phyloP scores from a whole-genome alignment of 2,329 filamentous ascomycete species.

The Aspergillus neoniger region DNA sequence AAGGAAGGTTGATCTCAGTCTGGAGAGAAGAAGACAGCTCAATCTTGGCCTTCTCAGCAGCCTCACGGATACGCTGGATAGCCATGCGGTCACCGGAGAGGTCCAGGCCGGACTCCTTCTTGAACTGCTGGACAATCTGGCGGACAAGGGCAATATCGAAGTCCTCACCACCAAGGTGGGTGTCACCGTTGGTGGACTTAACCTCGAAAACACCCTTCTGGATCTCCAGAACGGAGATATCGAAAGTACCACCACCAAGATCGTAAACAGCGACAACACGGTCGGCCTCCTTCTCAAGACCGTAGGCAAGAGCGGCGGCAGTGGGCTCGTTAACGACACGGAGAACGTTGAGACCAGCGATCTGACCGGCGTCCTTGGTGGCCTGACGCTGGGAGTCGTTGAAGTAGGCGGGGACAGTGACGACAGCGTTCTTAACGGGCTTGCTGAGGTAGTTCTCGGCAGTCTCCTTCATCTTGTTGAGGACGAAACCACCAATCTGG shows the following conservation, averaged over 20 bases:
- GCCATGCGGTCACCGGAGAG: slow-evolving; percentile 93
- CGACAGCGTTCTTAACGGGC: slow-evolving; percentile 90
- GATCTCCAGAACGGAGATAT: slow-evolving; percentile 97
- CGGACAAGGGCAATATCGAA: slow-evolving; percentile 95
- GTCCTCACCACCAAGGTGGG: slow-evolving; percentile 96
- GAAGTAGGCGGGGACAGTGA: slow-evolving; percentile 97
- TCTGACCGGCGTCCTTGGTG: slow-evolving; percentile 97
- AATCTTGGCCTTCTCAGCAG: slow-evolving; percentile 99
- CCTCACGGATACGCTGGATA: slow-evolving; percentile 98
- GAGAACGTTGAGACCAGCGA: slow-evolving; percentile 91
- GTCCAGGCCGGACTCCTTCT: slow-evolving; percentile 91
- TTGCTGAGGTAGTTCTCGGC: slow-evolving; percentile 91
- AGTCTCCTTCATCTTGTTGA: slow-evolving; percentile 99
- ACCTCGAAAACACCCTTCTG: slow-evolving; percentile 98
- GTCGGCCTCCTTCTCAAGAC: slow-evolving; percentile 92
- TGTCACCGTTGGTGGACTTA: slow-evolving; percentile 99
- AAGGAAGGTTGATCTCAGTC: slow-evolving; percentile 97
- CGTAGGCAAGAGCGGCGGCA: slow-evolving; percentile 91
- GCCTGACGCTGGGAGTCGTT: slow-evolving; percentile 98
- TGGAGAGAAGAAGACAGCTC: slow-evolving; percentile 93
- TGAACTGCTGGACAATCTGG: slow-evolving; percentile 92
- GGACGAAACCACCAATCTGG: slow-evolving; percentile 95
- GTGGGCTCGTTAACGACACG: slow-evolving; percentile 98
- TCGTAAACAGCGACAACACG: slow-evolving; percentile 93
- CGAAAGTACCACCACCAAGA: slow-evolving; percentile 97